phyloP scores from a whole-genome alignment of 129 eudicot species.

The Solidago caesia region DNA sequence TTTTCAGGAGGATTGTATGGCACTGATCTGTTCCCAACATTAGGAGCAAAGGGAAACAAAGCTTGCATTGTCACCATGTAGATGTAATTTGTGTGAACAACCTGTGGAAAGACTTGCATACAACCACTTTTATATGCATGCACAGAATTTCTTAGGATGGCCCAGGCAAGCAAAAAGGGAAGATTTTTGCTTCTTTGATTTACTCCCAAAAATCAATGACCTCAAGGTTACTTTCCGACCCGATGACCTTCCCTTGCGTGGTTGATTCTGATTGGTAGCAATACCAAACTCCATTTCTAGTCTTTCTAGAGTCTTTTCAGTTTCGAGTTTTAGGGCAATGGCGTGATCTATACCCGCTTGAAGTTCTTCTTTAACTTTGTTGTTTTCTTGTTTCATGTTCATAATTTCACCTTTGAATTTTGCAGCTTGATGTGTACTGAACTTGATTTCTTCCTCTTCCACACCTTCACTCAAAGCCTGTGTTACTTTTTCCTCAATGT shows the following conservation, averaged over 20 bases:
- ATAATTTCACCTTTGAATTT: constrained; percentile 76
- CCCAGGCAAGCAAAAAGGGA: constrained; percentile 61
- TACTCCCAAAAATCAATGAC: constrained; percentile 75
- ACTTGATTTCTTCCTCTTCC: constrained; percentile 59
- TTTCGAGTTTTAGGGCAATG: constrained; percentile 44
- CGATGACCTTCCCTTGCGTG: constrained; percentile 28
- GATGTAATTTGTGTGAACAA: not conserved
- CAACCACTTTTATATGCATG: constrained; percentile 23
- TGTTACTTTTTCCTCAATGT: constrained; percentile 57
- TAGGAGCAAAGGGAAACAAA: not conserved
- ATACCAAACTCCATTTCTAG: constrained; percentile 57
- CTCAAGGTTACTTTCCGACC: constrained; percentile 39
- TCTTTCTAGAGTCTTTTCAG: constrained; percentile 52
- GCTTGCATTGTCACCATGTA: not conserved
- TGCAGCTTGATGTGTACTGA: constrained; percentile 80
- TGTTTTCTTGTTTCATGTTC: constrained; percentile 91
- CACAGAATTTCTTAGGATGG: constrained; percentile 35
- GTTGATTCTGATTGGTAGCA: constrained; percentile 30
- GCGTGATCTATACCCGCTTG: constrained; percentile 64
- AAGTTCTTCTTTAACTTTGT: constrained; percentile 72
- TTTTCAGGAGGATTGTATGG: not conserved
- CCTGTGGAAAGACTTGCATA: constrained; percentile 20
- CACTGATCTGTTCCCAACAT: not conserved
- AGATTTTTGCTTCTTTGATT: constrained; percentile 55
- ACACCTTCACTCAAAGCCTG: constrained; percentile 55